These are phyloP conservation scores for Wickerhamomyces pijperi DNA, from an alignment of 805 yeast genomes.

Conservation along the genomic window DNA sequence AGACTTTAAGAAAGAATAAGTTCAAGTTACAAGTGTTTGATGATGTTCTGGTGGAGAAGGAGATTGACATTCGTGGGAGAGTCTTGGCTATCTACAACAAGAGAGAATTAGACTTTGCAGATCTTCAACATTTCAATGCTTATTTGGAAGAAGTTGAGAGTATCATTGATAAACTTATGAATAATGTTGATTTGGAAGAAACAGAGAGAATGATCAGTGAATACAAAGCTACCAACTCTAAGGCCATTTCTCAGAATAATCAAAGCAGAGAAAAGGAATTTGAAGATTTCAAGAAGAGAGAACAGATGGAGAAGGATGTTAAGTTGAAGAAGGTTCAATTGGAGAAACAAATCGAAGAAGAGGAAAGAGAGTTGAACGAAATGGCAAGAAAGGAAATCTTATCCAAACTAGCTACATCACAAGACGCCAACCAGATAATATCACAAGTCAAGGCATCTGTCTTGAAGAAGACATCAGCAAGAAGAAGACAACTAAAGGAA, in stretches of 20 bases:
- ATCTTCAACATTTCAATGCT: slow-evolving; percentile 49
- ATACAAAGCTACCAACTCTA: slow-evolving; percentile 65
- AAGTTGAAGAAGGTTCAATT: slow-evolving; percentile 35
- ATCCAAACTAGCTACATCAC: slow-evolving; percentile 35
- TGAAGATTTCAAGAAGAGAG: slow-evolving; percentile 48
- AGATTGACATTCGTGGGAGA: slow-evolving; percentile 79
- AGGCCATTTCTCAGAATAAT: slow-evolving; percentile 66
- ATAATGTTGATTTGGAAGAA: slow-evolving; percentile 55
- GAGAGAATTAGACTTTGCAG: slow-evolving; percentile 59
- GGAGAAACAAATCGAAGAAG: slow-evolving; percentile 58
- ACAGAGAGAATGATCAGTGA: slow-evolving; percentile 57
- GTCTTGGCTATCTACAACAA: slow-evolving; percentile 73
- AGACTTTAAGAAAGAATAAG: slow-evolving; percentile 73
- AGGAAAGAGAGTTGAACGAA: slow-evolving; percentile 40
- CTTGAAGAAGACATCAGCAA: slow-evolving; percentile 51
- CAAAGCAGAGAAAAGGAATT: slow-evolving; percentile 62
- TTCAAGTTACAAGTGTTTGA: slow-evolving; percentile 92
- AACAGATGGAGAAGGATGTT: slow-evolving; percentile 61
- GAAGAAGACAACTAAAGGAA: slow-evolving; percentile 40
- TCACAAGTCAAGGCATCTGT: slow-evolving; percentile 40
- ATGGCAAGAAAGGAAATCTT: slow-evolving; percentile 46
- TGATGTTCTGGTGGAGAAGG: slow-evolving; percentile 81
- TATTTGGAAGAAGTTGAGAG: slow-evolving; percentile 81
- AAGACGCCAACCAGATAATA: slow-evolving; percentile 36
- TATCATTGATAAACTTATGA: slow-evolving; percentile 63